Evolutionary conservation across 2,329 filamentous ascomycete genomes (phyloP).

Genomic region (Colletotrichum sp.): DNA sequence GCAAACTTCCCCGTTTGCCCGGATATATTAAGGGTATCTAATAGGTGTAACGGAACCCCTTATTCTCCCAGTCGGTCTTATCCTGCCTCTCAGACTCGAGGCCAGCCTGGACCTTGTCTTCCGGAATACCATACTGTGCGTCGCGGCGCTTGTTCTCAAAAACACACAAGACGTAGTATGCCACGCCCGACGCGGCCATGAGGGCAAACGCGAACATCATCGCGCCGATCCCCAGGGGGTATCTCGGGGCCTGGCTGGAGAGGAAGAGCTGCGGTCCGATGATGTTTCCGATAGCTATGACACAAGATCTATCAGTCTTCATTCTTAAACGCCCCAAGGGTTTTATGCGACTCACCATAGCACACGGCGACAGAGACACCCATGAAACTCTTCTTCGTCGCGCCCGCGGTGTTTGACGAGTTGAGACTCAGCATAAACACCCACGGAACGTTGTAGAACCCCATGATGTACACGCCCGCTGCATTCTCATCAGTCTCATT

Average conservation of each 20-base stretch:
- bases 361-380: conserved; percentile 30
- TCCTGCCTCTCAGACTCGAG: conserved; percentile 17
- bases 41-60: conserved; percentile 18
- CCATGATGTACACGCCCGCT: conserved; percentile 32
- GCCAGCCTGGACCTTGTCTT: conserved; percentile 8
- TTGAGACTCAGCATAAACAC: conserved; percentile 31
- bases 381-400: conserved; percentile 35
- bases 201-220: conserved; percentile 32
- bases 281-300: conserved; percentile 31
- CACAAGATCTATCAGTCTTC: background rate
- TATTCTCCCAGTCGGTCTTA: conserved; percentile 18
- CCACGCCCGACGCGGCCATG: conserved; percentile 24
- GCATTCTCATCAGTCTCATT: background rate
- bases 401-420: conserved; percentile 32
- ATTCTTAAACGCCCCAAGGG: background rate
- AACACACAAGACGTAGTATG: conserved; percentile 25
- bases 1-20: background rate
- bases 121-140: background rate
- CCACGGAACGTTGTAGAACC: conserved; percentile 35
- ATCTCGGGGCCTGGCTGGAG: conserved; percentile 28
- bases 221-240: conserved; percentile 29
- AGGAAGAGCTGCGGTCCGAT: conserved; percentile 34
- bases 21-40: background rate
- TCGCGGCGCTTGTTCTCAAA: conserved; percentile 28
- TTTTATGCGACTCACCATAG: conserved; percentile 19